Conservation (phyloP, 1,284 basidiomycete species). For the Sanguinoderma infundibulare region DNA sequence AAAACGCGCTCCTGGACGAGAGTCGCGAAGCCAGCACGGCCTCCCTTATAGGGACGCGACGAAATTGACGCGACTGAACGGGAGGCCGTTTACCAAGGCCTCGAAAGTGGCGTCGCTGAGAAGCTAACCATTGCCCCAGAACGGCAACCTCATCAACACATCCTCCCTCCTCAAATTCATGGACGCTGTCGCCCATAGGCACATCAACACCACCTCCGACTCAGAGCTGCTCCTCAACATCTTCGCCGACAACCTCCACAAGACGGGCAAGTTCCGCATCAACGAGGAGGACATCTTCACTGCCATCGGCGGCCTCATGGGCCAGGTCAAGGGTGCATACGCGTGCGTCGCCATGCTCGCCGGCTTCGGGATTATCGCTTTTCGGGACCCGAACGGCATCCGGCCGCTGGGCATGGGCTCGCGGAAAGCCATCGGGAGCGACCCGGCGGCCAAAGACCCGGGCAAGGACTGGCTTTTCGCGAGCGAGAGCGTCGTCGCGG, state of each 20-base stretch:
- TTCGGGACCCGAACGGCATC: conserved; percentile 99
- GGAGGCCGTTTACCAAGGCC: too few relatives aligned
- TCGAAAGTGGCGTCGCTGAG: not conserved
- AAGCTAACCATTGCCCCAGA: conserved; percentile 56
- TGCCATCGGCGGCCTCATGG: conserved; percentile 90
- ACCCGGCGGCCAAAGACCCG: too few relatives aligned
- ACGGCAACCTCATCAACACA: conserved; percentile 99
- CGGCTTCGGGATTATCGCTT: conserved; percentile 98
- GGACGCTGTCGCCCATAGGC: conserved; percentile 95
- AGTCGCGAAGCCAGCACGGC: too few relatives aligned
- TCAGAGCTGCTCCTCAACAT: conserved; percentile 98
- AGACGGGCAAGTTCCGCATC: conserved; percentile 99
- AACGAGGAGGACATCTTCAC: conserved; percentile 99
- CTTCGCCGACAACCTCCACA: conserved; percentile 96
- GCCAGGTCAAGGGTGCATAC: conserved; percentile 90
- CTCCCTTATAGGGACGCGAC: too few relatives aligned
- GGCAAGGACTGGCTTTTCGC: conserved; percentile 91
- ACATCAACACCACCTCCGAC: conserved; percentile 99
- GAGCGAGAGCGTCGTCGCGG: conserved; percentile 96
- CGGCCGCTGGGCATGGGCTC: conserved; percentile 88
- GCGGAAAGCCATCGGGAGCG: conserved; percentile 49
- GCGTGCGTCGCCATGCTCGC: conserved; percentile 98
- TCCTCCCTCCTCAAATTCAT: conserved; percentile 85
- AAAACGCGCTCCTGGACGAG: too few relatives aligned
- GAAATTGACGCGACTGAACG: too few relatives aligned